A percentile compares a stretch with the other conserved stretches of the same genome.
Evolutionary conservation across 345 rosid genomes (phyloP).

Genomic region (Populus tremula): DNA sequence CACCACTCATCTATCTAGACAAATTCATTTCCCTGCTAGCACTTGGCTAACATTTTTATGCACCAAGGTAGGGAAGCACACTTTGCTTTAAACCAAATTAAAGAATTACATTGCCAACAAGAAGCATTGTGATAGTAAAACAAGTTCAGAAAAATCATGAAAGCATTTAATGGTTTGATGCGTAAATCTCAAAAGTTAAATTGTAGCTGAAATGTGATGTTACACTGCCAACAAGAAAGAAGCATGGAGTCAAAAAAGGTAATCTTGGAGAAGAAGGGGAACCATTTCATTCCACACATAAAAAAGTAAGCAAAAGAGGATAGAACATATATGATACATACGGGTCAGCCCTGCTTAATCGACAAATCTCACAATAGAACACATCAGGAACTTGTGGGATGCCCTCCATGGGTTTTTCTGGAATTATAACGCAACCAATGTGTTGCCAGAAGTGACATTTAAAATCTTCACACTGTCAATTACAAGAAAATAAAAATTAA

Average conservation of each 20-base stretch:
- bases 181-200: background rate
- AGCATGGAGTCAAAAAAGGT: background rate
- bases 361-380: slow-evolving; percentile 84
- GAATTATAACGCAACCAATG: slow-evolving; percentile 67
- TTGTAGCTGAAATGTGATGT: background rate
- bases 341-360: slow-evolving; percentile 96
- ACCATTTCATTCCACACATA: background rate
- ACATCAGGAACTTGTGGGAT: slow-evolving; percentile 58
- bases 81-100: background rate
- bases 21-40: background rate
- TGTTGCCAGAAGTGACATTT: slow-evolving; percentile 85
- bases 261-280: background rate
- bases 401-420: slow-evolving; percentile 72
- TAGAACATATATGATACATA: slow-evolving; percentile 36
- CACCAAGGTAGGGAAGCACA: background rate
- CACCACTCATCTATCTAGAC: background rate
- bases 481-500: slow-evolving; percentile 1
- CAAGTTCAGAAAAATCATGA: background rate
- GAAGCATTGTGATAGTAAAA: background rate
- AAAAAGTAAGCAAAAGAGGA: background rate
- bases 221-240: background rate
- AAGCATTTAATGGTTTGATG: background rate
- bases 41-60: background rate
- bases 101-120: background rate
- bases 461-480: slow-evolving; percentile 74